Base-by-base conservation (phyloP, 495 filamentous ascomycete genomes). In the Clohesyomyces aquaticus region DNA sequence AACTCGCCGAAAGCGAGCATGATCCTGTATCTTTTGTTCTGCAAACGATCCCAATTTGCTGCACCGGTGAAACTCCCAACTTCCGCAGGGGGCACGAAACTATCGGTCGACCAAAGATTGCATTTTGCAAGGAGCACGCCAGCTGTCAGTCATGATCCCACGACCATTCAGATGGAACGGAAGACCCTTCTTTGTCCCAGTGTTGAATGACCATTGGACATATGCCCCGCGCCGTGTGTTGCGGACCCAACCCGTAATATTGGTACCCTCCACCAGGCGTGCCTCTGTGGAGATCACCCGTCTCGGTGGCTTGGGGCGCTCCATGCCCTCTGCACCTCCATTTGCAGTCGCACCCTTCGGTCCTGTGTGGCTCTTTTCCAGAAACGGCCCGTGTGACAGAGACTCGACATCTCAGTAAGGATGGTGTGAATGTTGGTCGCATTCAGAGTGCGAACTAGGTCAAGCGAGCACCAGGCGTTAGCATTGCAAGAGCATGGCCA, bases 241-340 rank as follows among this genome's bases (percentile, higher is more conserved):
- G 32, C 55, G 65, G 47, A 16, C 50, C 66, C 43, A 61, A 50
- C 47, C 67, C 62, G 55, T 47, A 61, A 65, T 69, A 69, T 66
- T 69, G 67, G 67, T 68, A 62, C 41, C 50, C 22, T 53, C 45
- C 42, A 60, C 35, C 32, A 38, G 43, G 43, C 49, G 54, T 49
- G 29, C 46, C 12, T 46, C 52, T 63, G 67, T 54, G 61, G 67
- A n/a, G n/a, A 70, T 70, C 67, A 66, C 62, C 67, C 67, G 67
- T 63, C 63, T 14, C 26, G 43, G 58, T 70, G 67, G 67, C 67
- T 70, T 62, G 51, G 54, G 66, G 66, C 59, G 48, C 55, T 35
- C 55, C 66, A 69, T 63, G 65, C 55, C 25, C 65, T 55, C 35
- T 59, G 51, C 53, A 55, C 61, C 56, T 59, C 46, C 47, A 27